Base-by-base conservation (phyloP, 2,329 filamentous ascomycete genomes). In the Trichoderma aggressivum region DNA sequence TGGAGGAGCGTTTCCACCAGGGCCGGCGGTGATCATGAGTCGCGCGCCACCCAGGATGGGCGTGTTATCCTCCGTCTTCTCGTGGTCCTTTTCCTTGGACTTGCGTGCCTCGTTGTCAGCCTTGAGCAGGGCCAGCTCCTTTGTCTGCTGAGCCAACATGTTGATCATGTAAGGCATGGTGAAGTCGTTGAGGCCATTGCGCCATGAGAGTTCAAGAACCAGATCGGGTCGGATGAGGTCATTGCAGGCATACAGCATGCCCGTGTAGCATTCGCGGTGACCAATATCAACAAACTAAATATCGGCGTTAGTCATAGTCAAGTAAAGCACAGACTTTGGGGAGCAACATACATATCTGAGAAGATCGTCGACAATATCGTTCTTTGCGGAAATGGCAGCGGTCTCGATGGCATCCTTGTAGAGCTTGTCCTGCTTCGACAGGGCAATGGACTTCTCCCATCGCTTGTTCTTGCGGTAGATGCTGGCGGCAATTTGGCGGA, bases 161-260 rank as follows among this genome's bases (percentile, higher is more conserved):
- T 98, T 99, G 88, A 99, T 98, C 94, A 99, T 97, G 87, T 97
- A 99, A 21, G 96, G 96, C 97, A 99, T 99, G 61, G 94, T 97
- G 84, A 97, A 99, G 85, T 99, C 96, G 77, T 91, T 90, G 50
- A 99, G 91, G 72, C 94, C 94, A 80, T 97, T 88, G 77, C 96
- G 95, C 96, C 96, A 99, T 72, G 96, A 98, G 71, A 99, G 89
- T 85, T 99, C 96, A 82, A 99, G 89, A 72, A 99, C 92, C 66
- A 97, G 86, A 79, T 98, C 94, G 4, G 97, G 92, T 21, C 94
- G 93, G 76, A 99, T 94, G 73, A 99, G 91, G 72, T 98, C 96
- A 83, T 99, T 97, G 87, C 96, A 99, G 66, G 97, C 92, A 80
- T 99, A 99, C 62, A 99, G 88, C 94, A 99, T 99, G 79, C 94